phyloP scores from a whole-genome alignment of 805 yeast species.

The Cyberlindnera maritima region DNA sequence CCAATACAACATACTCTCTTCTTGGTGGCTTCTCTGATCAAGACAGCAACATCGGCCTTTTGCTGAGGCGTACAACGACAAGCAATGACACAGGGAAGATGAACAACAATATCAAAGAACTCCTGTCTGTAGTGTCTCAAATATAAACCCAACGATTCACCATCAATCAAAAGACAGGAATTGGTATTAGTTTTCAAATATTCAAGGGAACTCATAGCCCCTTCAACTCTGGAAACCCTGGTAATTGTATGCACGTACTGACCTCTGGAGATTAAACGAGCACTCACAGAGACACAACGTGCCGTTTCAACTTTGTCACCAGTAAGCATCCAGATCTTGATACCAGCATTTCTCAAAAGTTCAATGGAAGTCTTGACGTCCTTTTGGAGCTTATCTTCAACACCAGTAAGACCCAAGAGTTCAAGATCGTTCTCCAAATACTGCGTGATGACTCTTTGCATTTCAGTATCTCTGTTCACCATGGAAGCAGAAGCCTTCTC shows the following conservation, averaged over 20 bases:
- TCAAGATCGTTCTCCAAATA: conserved; percentile 82
- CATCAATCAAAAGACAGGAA: conserved; percentile 82
- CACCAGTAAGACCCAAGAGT: conserved; percentile 91
- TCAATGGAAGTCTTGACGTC: conserved; percentile 93
- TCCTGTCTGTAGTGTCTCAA: conserved; percentile 62
- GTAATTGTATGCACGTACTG: conserved; percentile 89
- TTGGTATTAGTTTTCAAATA: conserved; percentile 59
- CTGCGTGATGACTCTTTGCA: conserved; percentile 65
- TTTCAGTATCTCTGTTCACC: conserved; percentile 71
- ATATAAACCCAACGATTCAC: conserved; percentile 78
- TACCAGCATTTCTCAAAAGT: conserved; percentile 90
- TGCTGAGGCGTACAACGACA: conserved; percentile 99
- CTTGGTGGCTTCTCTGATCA: conserved; percentile 75
- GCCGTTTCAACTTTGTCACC: conserved; percentile 99
- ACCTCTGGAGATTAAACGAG: conserved; percentile 88
- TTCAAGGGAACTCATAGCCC: conserved; percentile 75
- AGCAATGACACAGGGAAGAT: conserved; percentile 92
- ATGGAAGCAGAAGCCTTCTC: conserved; percentile 73
- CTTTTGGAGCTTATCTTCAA: conserved; percentile 89
- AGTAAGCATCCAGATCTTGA: conserved; percentile 98
- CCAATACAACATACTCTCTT: conserved; percentile 97
- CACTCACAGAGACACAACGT: conserved; percentile 94
- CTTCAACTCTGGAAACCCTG: conserved; percentile 50
- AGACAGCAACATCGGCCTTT: conserved; percentile 88
- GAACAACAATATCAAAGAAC: conserved; percentile 74